A percentile compares a stretch with the other conserved stretches of the same genome.
These are phyloP conservation scores for Thermothelomyces thermophilus DNA, from an alignment of 2,329 filamentous ascomycete genomes.

Conservation along the genomic window DNA sequence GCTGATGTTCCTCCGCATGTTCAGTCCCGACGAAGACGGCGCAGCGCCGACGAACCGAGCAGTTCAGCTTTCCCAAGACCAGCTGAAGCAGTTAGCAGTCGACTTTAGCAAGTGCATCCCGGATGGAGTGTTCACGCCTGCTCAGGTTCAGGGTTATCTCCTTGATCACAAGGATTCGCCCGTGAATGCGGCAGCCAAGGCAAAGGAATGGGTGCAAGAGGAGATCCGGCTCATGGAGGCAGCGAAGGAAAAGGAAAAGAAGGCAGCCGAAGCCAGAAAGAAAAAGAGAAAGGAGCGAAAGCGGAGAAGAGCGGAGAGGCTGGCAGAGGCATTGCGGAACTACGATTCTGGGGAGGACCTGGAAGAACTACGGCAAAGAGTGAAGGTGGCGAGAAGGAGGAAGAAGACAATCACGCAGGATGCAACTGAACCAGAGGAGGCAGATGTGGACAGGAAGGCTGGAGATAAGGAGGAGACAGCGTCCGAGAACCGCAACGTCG, in stretches of 20 bases:
- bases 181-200: constrained; percentile 30
- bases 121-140: constrained; percentile 41
- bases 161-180: constrained; percentile 38
- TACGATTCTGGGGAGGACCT: constrained; percentile 13
- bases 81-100: constrained; percentile 40
- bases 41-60: constrained; percentile 9
- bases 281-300: constrained; percentile 18
- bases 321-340: constrained; percentile 12
- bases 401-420: background rate
- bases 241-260: constrained; percentile 23
- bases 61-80: constrained; percentile 17
- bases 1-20: constrained; percentile 44
- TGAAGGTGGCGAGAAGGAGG: constrained; percentile 4
- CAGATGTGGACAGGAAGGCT: background rate
- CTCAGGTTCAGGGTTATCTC: constrained; percentile 44
- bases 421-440: background rate
- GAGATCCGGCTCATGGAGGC: constrained; percentile 28
- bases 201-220: constrained; percentile 33
- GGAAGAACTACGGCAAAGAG: constrained; percentile 7
- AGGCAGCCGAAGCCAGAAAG: constrained; percentile 19
- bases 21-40: constrained; percentile 29
- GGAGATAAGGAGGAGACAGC: background rate
- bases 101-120: constrained; percentile 50
- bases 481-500: background rate
- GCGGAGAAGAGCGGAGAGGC: background rate